These are phyloP conservation scores for Podospora didyma DNA, from an alignment of 495 filamentous ascomycete genomes.

Conservation along the genomic window DNA sequence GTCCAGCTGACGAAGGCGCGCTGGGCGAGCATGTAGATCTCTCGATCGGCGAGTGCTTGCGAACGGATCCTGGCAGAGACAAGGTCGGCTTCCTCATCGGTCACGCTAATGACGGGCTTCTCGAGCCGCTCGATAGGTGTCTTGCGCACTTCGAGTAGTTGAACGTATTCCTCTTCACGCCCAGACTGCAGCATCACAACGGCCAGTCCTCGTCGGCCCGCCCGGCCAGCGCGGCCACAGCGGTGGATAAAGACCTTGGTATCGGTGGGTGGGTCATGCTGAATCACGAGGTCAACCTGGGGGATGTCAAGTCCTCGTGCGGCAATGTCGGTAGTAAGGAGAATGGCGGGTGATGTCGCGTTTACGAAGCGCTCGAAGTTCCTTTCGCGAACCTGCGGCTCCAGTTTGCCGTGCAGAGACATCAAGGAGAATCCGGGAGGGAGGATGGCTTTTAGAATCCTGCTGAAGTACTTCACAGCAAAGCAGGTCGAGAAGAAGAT, in stretches of 20 bases:
- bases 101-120: conserved; percentile 43
- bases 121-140: conserved; percentile 71
- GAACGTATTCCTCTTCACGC: conserved; percentile 82
- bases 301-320: conserved; percentile 92
- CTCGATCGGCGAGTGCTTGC: conserved; percentile 66
- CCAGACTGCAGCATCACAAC: conserved; percentile 80
- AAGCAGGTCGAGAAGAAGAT: conserved; percentile 92
- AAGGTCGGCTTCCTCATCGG: conserved; percentile 51
- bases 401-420: conserved; percentile 87
- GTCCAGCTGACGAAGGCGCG: conserved; percentile 91
- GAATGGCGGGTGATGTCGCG: conserved; percentile 62
- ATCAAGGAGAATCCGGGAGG: conserved; percentile 61
- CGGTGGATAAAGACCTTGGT: conserved; percentile 95
- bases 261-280: conserved; percentile 87
- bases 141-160: conserved; percentile 82
- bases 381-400: conserved; percentile 57
- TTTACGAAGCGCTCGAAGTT: conserved; percentile 53
- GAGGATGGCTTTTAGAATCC: conserved; percentile 66
- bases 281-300: conserved; percentile 87
- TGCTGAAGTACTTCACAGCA: conserved; percentile 87
- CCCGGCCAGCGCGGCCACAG: conserved; percentile 87
- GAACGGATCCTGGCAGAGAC: conserved; percentile 56
- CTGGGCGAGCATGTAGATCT: conserved; percentile 81
- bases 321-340: conserved; percentile 63
- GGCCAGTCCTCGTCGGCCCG: conserved; percentile 79